Base-by-base conservation (phyloP, 179 eudicot species). In the Nepenthes alata region DNA sequence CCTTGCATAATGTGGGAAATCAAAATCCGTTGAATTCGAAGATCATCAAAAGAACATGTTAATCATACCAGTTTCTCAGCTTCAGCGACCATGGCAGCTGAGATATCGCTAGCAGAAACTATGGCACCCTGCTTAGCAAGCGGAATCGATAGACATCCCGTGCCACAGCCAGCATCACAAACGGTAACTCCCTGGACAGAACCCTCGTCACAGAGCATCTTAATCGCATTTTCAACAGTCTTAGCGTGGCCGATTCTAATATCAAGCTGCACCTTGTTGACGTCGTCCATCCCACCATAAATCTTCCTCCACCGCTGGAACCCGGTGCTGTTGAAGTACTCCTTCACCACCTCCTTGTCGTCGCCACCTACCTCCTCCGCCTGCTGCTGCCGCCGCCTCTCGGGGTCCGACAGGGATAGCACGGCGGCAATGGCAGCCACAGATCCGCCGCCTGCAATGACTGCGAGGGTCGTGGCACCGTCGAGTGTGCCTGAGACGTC, bases 151-250 rank as follows among this genome's bases (percentile, higher is more conserved):
- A 93, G 58, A 35, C 67, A 75, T 0, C 98, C 98, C 8, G 98
- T 93, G 25, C 98, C 98, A 70, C 98, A 93, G 0, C 98, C 98
- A 11, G 98, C 98, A 65, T 93, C 98, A 62, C 98, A 93, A 3
- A 93, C 87, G 5, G 66, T 83, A 10, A 93, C 91, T 0, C 97
- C 98, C 36, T 15, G 55, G 13, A 93, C 60, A 0, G 71, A 4
- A 8, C 97, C 82, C 0, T 87, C 95, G 35, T 93, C 98, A 13
- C 55, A 35, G 70, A 93, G 62, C 97, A 93, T 87, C 71, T 72
- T 61, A 62, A 93, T 64, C 10, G 75, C 80, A 75, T 70, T 93
- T 77, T 93, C 97, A 14, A 93, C 98, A 0, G 98, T 93, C 68
- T 89, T 85, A 15, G 95, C 68, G 60, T 93, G 98, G 5, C 98